Base-by-base conservation (phyloP, 2,329 filamentous ascomycete genomes). In the Aspergillus ruber region DNA sequence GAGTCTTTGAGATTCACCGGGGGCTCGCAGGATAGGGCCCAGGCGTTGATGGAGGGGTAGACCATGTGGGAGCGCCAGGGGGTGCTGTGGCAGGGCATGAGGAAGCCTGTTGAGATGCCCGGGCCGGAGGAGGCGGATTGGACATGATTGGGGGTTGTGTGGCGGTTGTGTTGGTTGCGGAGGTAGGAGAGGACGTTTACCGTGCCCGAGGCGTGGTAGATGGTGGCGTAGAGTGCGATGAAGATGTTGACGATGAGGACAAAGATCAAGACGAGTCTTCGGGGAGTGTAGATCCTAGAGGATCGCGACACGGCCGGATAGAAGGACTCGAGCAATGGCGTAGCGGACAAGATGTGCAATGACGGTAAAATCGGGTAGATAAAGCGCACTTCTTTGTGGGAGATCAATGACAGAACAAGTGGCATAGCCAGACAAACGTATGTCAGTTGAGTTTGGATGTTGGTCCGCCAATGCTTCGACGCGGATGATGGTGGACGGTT, bases 321-420 rank as follows among this genome's bases (percentile, higher is more conserved):
- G 65, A 91, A 89, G 71, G 88, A 90, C 7, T 74, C 66, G 2
- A 80, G 74, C 13, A 88, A 69, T 2, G 82, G 77, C 0, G 82
- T 79, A 0, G 89, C 88, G 1, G 87, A 82, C 35, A 97, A 74
- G 52, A 95, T 73, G 64, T 93, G 88, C 6, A 98, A 78, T n/a
- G 84, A 78, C 1, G 93, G 91, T 1, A 97, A 78, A 15, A 98
- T 78, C 1, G 93, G 91, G 61, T 95, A 95, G 56, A 97, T 87
- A 73, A 98, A 98, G 60, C 93, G 88, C 58, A 95, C 88, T 75
- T 98, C 93, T 67, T 98, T 98, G 72, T 98, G 93, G 1, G 89
- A 83, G 56, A 97, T 87, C 42, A 87, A 63, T 1, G 88, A 95
- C 29, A 97, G 77, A 2, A 75, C 67, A 1, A 71, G 64, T 8